phyloP scores from a whole-genome alignment of 331 rosid genomes.

The Saraca asoca region DNA sequence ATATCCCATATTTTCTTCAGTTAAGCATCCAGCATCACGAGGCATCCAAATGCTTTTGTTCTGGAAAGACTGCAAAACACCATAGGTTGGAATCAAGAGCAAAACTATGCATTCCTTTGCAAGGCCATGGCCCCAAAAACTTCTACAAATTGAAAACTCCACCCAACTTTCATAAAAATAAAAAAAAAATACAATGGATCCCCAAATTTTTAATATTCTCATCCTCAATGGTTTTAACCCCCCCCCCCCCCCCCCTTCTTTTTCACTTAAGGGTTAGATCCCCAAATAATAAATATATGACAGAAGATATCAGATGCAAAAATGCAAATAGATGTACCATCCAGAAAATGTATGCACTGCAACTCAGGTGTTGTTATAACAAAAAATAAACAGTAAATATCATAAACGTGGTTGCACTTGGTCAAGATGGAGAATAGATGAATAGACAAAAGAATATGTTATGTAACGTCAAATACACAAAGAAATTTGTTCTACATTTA shows the following conservation, averaged over 20 bases:
- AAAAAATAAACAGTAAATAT: not conserved
- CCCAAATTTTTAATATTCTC: too few relatives aligned
- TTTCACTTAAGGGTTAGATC: too few relatives aligned
- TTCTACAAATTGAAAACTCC: too few relatives aligned
- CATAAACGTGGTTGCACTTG: not conserved
- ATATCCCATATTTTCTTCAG: conserved; percentile 78
- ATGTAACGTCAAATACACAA: conserved; percentile 4
- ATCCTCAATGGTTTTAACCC: too few relatives aligned
- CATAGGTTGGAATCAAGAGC: conserved; percentile 21
- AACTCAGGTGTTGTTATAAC: not conserved
- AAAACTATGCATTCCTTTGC: too few relatives aligned
- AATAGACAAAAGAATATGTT: not conserved
- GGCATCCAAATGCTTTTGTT: conserved; percentile 79
- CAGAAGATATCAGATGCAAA: not conserved
- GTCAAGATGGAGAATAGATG: not conserved
- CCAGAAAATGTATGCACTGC: conserved; percentile 1
- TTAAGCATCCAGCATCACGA: conserved; percentile 71
- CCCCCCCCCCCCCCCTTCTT: too few relatives aligned
- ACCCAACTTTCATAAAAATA: too few relatives aligned
- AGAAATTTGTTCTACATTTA: not conserved
- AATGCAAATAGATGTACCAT: conserved; percentile 5
- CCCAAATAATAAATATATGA: too few relatives aligned
- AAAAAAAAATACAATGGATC: too few relatives aligned
- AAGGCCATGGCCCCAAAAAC: too few relatives aligned
- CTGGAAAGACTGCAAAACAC: conserved; percentile 70